phyloP scores from a whole-genome alignment of 2,329 filamentous ascomycete genomes.

The Monilinia aucupariae region DNA sequence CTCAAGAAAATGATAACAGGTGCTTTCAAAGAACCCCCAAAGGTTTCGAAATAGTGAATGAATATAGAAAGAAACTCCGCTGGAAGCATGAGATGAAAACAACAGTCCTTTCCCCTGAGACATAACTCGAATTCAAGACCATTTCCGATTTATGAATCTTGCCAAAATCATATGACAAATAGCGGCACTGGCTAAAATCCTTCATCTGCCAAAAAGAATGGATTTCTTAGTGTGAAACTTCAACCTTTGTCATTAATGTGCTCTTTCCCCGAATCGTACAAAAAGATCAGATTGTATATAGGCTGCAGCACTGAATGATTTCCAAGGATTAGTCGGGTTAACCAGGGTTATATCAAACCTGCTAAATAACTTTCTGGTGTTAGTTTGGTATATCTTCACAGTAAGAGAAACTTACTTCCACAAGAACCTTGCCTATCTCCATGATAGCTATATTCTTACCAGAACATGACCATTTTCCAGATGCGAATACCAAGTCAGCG shows the following conservation, averaged over 20 bases:
- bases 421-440: slow-evolving; percentile 44
- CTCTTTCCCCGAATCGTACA: not conserved
- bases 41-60: not conserved
- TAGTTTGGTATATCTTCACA: not conserved
- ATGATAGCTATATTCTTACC: slow-evolving; percentile 45
- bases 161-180: not conserved
- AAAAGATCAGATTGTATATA: not conserved
- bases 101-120: not conserved
- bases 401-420: slow-evolving; percentile 37
- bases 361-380: not conserved
- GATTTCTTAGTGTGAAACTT: not conserved
- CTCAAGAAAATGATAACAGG: not conserved
- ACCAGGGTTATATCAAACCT: slow-evolving; percentile 3
- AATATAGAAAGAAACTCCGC: no score
- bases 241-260: not conserved
- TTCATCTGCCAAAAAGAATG: not conserved
- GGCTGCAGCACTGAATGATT: not conserved
- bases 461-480: slow-evolving; percentile 42
- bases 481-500: slow-evolving; percentile 41
- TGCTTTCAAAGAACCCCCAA: not conserved
- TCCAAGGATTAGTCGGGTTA: not conserved
- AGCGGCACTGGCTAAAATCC: no score
- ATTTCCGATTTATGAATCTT: not conserved
- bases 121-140: not conserved
- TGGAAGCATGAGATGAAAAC: not conserved